Evolutionary conservation across 2,329 filamentous ascomycete species (phyloP), one percentile per base, ranked within the genome.

Genomic region (Cladosporium velox): DNA sequence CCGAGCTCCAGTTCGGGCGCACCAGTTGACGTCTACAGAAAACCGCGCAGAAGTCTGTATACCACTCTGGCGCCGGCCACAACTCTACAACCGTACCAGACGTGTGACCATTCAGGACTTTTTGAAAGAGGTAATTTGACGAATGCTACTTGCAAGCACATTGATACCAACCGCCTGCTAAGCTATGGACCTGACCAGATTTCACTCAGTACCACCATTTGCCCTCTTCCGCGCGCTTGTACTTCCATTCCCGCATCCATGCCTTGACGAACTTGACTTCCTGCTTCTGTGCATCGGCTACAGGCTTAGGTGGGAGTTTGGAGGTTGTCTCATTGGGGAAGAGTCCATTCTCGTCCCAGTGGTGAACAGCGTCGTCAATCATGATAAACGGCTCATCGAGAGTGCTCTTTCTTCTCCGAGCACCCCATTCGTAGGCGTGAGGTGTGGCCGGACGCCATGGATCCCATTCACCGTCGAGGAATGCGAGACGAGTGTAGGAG

Each of bases 361-460:
- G 91, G 76, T 96, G 92, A 24, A 93, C 90, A 0, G 87, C 91
- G n/a, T 85, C 85, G 3, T 83, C 80, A 55, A 96, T 92, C 55
- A 94, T 74, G n/a, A 91, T 83, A 69, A 89, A 91, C 0, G 91
- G 91, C 79, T 93, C 85, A 58, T 82, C 84, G 0, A 81, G 78
- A 0, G 90, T 91, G 54, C 85, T 90, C 15, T 80, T 77, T 24
- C 90, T 82, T 24, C 38, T 12, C 5, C 26, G 35, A 15, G 57
- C 57, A 15, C 75, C 75, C 62, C 72, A 75, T 14, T 82, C 85
- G n/a, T 87, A 84, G 0, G 88, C 88, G 59, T 94, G 88, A 0
- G 90, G 87, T 0, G 89, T 90, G 0, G 90, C 90, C 0, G 87
- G 86, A 21, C 89, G 85, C 92, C 92, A 96, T 0, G 92, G 91